These are phyloP conservation scores for Trichoderma sp. DNA, from an alignment of 2,329 filamentous ascomycete species.

Conservation along the genomic window DNA sequence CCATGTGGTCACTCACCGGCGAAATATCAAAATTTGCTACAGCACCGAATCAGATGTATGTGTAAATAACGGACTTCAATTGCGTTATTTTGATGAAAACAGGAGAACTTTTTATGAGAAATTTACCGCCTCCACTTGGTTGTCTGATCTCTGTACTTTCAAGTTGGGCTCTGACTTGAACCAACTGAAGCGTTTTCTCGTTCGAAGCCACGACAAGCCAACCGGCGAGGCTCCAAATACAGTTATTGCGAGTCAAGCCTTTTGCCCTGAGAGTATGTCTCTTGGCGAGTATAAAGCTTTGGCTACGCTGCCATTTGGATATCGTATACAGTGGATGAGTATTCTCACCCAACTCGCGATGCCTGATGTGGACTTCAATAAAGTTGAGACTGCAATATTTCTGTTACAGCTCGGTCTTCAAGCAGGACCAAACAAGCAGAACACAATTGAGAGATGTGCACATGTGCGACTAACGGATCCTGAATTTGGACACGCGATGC, in stretches of 20 bases:
- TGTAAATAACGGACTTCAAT: neutral
- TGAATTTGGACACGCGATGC: neutral
- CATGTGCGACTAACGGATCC: neutral
- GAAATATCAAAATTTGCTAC: neutral
- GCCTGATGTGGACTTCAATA: slow-evolving; percentile 32
- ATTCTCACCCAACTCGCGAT: slow-evolving; percentile 30
- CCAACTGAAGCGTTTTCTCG: neutral
- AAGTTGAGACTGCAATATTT: slow-evolving; percentile 26
- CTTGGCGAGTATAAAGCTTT: slow-evolving; percentile 19
- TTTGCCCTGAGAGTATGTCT: neutral
- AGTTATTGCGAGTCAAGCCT: neutral
- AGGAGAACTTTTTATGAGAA: neutral
- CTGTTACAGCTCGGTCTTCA: neutral
- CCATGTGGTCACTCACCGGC: neutral
- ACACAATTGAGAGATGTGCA: neutral
- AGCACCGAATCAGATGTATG: neutral
- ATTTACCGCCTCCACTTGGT: neutral
- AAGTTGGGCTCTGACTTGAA: neutral
- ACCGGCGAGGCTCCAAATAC: neutral
- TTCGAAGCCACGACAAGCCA: neutral
- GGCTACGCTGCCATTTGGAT: slow-evolving; percentile 26
- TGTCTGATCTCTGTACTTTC: neutral
- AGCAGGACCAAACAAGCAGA: neutral
- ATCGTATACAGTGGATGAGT: slow-evolving; percentile 29
- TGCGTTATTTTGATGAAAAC: neutral